Evolutionary conservation across 768 basidiomycete genomes (phyloP).

Genomic region (Lactifluus hygrophoroides): DNA sequence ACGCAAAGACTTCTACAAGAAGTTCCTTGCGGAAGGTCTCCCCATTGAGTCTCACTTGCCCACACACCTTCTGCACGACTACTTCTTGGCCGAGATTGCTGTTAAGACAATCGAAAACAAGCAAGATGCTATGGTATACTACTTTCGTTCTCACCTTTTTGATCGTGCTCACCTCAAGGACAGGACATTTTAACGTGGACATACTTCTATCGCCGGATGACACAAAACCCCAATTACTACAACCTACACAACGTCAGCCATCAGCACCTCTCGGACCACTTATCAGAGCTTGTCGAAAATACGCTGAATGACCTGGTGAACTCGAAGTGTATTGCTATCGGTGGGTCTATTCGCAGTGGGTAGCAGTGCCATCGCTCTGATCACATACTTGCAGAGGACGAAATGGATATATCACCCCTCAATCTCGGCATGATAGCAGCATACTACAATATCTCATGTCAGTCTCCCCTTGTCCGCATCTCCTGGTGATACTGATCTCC

Average conservation of each 20-base stretch:
- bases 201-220: constrained; percentile 95
- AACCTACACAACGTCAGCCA: constrained; percentile 93
- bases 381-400: constrained; percentile 51
- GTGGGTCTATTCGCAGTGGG: constrained; percentile 29
- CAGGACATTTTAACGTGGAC: constrained; percentile 98
- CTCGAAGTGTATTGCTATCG: constrained; percentile 91
- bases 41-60: constrained; percentile 95
- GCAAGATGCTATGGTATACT: constrained; percentile 82
- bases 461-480: constrained; percentile 24
- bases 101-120: constrained; percentile 99
- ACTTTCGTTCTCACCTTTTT: not conserved
- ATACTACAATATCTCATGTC: constrained; percentile 89
- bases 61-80: constrained; percentile 86
- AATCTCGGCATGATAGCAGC: constrained; percentile 99
- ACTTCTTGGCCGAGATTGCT: constrained; percentile 96
- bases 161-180: not conserved
- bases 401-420: constrained; percentile 85
- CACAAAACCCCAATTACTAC: constrained; percentile 95
- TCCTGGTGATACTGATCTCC: not conserved
- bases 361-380: not conserved
- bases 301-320: constrained; percentile 86
- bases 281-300: constrained; percentile 92
- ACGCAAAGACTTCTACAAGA: constrained; percentile 98
- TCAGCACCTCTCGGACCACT: constrained; percentile 89
- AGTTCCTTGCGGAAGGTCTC: constrained; percentile 93